A percentile compares a stretch with the other conserved stretches of the same genome.
Evolutionary conservation across 1,284 basidiomycete species (phyloP).

Genomic region (Bondarzewia mesenterica): DNA sequence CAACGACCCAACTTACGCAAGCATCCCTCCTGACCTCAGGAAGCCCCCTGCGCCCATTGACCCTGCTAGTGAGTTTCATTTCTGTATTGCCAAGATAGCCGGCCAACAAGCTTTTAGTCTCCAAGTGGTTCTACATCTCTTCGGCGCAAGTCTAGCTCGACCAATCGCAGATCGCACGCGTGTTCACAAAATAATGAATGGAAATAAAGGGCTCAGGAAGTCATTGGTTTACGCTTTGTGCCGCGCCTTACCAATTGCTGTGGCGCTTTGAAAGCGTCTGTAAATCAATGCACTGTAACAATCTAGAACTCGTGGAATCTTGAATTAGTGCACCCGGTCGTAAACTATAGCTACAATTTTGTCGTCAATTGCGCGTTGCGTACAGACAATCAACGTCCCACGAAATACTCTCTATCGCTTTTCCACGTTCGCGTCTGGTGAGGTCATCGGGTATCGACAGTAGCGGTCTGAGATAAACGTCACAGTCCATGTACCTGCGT

Average conservation of each 20-base stretch:
- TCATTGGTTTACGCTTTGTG: too few relatives aligned
- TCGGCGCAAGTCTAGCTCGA: slow-evolving; percentile 62
- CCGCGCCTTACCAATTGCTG: too few relatives aligned
- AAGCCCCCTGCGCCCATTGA: slow-evolving; percentile 83
- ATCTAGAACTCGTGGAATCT: too few relatives aligned
- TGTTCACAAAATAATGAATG: too few relatives aligned
- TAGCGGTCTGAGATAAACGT: slow-evolving; percentile 80
- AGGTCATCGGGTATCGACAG: slow-evolving; percentile 68
- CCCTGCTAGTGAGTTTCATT: slow-evolving; percentile 61
- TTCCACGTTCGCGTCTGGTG: slow-evolving; percentile 26
- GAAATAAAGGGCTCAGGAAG: too few relatives aligned
- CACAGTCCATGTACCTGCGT: slow-evolving; percentile 85
- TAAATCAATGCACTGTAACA: too few relatives aligned
- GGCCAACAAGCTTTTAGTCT: slow-evolving; percentile 46
- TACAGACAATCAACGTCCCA: too few relatives aligned
- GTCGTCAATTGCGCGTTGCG: too few relatives aligned
- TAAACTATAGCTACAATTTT: slow-evolving; percentile 10
- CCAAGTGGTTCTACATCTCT: slow-evolving; percentile 87
- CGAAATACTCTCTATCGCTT: slow-evolving; percentile 4
- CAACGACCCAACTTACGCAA: slow-evolving; percentile 58
- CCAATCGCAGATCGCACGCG: too few relatives aligned
- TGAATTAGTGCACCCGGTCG: neutral
- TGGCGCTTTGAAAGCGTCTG: too few relatives aligned
- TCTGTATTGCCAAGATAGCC: slow-evolving; percentile 11
- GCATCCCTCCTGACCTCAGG: slow-evolving; percentile 74